These are phyloP conservation scores for Amanita phalloides DNA, from an alignment of 768 basidiomycete species.

Conservation along the genomic window DNA sequence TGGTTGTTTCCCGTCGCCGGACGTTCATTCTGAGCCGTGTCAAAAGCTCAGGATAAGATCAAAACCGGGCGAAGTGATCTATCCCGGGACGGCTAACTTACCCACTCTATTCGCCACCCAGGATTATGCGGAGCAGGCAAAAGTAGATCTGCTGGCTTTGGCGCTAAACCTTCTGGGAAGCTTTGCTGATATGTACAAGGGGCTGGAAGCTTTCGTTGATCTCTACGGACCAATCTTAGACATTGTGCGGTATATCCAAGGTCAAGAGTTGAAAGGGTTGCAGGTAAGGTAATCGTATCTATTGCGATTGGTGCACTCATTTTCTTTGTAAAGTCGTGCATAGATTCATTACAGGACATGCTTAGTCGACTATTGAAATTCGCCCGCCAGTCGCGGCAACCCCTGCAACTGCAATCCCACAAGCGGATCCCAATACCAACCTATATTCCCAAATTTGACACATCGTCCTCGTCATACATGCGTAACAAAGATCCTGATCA, in stretches of 20 bases:
- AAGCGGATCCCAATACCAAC: conserved; percentile 94
- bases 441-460: conserved; percentile 90
- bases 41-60: conserved; percentile 26
- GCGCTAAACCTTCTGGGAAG: conserved; percentile 52
- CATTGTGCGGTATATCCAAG: conserved; percentile 45
- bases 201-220: conserved; percentile 77
- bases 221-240: conserved; percentile 59
- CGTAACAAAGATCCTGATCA: conserved; percentile 85
- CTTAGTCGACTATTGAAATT: conserved; percentile 63
- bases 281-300: conserved; percentile 31
- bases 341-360: conserved; percentile 35
- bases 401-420: conserved; percentile 82
- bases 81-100: conserved; percentile 36
- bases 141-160: conserved; percentile 59
- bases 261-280: conserved; percentile 33
- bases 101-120: conserved; percentile 25
- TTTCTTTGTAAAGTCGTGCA: conserved; percentile 29
- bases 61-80: conserved; percentile 29
- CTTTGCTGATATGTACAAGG: conserved; percentile 70
- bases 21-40: conserved; percentile 46
- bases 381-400: conserved; percentile 57
- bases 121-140: conserved; percentile 45
- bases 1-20: conserved; percentile 61
- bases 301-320: conserved; percentile 4
- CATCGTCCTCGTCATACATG: conserved; percentile 59